Conservation (phyloP, 345 rosid genomes). For the Theobroma cacao region DNA sequence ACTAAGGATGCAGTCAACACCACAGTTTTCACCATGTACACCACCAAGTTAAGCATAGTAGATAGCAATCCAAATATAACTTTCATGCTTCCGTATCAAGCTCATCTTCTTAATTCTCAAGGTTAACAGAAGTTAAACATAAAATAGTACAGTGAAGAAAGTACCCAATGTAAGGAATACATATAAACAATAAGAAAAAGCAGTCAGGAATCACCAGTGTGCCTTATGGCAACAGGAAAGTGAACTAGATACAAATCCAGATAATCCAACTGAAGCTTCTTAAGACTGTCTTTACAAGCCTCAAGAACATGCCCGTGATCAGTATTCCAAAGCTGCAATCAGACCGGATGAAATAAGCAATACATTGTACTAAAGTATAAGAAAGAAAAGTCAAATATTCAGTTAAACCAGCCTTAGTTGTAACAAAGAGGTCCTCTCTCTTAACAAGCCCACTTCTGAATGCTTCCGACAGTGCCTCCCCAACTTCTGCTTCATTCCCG, state of each 20-base stretch:
- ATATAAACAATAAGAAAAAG: not conserved
- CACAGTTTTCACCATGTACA: not conserved
- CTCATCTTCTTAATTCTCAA: not conserved
- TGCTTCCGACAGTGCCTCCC: slow-evolving; percentile 70
- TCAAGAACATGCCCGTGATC: slow-evolving; percentile 87
- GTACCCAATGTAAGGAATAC: not conserved
- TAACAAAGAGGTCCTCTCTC: slow-evolving; percentile 83
- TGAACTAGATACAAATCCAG: slow-evolving; percentile 87
- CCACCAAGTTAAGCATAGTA: not conserved
- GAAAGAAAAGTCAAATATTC: not conserved
- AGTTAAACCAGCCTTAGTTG: slow-evolving; percentile 56
- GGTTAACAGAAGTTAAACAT: not conserved
- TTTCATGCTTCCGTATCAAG: not conserved
- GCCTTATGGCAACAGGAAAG: slow-evolving; percentile 78
- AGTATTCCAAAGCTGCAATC: slow-evolving; percentile 85
- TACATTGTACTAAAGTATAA: not conserved
- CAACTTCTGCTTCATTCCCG: slow-evolving; percentile 69
- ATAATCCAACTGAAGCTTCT: slow-evolving; percentile 85
- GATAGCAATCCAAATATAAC: not conserved
- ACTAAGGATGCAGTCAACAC: not conserved
- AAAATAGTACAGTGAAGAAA: not conserved
- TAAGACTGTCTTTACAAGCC: slow-evolving; percentile 84
- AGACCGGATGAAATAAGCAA: not conserved
- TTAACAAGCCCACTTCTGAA: slow-evolving; percentile 58
- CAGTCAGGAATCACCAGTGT: slow-evolving; percentile 52